These are phyloP conservation scores for Canavalia ensiformis DNA, from an alignment of 306 rosid genomes.

Conservation along the genomic window DNA sequence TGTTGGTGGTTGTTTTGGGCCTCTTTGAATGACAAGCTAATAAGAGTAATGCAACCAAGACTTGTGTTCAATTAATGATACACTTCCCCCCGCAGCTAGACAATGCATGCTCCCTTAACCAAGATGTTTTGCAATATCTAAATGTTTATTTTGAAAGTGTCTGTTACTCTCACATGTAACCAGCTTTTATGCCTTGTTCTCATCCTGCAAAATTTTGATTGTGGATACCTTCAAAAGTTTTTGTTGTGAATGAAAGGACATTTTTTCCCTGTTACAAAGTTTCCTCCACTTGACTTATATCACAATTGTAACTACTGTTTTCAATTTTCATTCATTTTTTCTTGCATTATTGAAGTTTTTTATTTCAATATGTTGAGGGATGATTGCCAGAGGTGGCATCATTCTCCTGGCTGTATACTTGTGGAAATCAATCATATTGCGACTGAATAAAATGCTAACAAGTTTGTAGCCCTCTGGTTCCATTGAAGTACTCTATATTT, in stretches of 20 bases:
- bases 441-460: neutral
- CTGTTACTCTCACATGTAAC: neutral
- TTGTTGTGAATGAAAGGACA: neutral
- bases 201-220: neutral
- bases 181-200: slow-evolving; percentile 18
- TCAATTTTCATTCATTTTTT: neutral
- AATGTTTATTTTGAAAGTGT: slow-evolving; percentile 4
- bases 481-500: slow-evolving; percentile 16
- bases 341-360: neutral
- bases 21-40: slow-evolving; percentile 21
- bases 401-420: neutral
- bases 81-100: slow-evolving; percentile 12
- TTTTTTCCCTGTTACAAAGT: slow-evolving; percentile 8
- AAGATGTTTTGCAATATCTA: slow-evolving; percentile 19
- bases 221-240: slow-evolving; percentile 4
- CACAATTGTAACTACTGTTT: neutral
- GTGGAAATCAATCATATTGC: slow-evolving; percentile 26
- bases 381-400: slow-evolving; percentile 19
- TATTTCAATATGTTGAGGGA: slow-evolving; percentile 6
- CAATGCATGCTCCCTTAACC: slow-evolving; percentile 35
- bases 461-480: slow-evolving; percentile 9
- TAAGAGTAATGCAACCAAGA: slow-evolving; percentile 14
- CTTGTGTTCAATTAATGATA: neutral
- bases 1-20: slow-evolving; percentile 6
- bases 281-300: slow-evolving; percentile 22